Evolutionary conservation across 257 asterid genomes (phyloP).

Genomic region (Nicotiana tabacum): DNA sequence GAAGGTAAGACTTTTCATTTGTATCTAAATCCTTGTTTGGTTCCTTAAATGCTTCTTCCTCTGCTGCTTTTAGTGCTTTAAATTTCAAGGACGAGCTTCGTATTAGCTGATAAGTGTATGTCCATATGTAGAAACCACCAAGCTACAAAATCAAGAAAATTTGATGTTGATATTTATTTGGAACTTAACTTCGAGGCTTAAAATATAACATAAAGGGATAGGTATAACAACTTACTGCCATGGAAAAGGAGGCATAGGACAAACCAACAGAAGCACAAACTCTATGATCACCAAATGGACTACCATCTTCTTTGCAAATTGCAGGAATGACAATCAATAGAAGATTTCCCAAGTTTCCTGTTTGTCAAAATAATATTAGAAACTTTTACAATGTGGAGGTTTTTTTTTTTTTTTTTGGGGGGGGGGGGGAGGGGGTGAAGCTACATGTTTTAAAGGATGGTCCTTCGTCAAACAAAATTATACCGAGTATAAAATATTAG

Average conservation of each 20-base stretch:
- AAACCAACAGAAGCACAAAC: constrained; percentile 39
- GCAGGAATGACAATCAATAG: constrained; percentile 56
- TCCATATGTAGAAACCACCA: constrained; percentile 77
- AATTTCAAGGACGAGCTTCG: constrained; percentile 35
- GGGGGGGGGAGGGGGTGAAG: too few relatives aligned
- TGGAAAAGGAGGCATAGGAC: constrained; percentile 61
- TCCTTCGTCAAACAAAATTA: too few relatives aligned
- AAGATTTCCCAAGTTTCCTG: constrained; percentile 65
- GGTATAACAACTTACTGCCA: constrained; percentile 41
- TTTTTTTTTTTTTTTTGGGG: too few relatives aligned
- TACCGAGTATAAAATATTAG: too few relatives aligned
- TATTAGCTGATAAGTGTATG: constrained; percentile 50
- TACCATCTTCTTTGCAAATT: constrained; percentile 51
- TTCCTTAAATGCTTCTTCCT: constrained; percentile 24
- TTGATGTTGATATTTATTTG: neutral
- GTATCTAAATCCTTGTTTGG: constrained; percentile 58
- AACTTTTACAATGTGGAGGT: neutral
- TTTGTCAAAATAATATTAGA: neutral
- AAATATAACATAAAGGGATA: neutral
- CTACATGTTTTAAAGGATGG: too few relatives aligned
- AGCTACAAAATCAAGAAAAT: constrained; percentile 31
- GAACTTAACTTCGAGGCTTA: neutral
- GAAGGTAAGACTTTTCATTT: constrained; percentile 41
- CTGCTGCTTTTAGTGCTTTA: constrained; percentile 23
- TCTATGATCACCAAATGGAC: constrained; percentile 50